Evolutionary conservation across 2,329 filamentous ascomycete species (phyloP), one percentile per base, ranked within the genome.

Genomic region (Ophiocordyceps camponoti-floridani): DNA sequence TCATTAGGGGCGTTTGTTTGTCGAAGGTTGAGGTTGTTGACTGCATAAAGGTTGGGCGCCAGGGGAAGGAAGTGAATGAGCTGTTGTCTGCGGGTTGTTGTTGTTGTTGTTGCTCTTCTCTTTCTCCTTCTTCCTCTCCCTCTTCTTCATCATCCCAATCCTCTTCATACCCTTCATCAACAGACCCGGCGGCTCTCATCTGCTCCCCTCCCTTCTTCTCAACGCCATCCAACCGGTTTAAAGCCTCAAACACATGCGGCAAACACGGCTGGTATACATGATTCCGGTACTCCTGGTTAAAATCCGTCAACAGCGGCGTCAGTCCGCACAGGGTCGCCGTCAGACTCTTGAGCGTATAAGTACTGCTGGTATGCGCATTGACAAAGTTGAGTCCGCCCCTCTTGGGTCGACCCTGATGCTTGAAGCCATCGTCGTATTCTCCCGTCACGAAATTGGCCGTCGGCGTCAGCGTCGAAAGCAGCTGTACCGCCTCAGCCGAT

Each of bases 201-300:
- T 23, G 3, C 23, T 23, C 23, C 23, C 23, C 23, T 23, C 23
- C 23, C 23, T 23, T 23, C 23, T 23, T 23, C 6, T 44, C 30
- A 1, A 47, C 47, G 14, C 53, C 51, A 3, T 43, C 28, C 3
- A 59, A 46, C 1, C 45, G 19, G 40, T 61, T 62, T 45, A 64
- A 46, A 6, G 55, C 52, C 12, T 61, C 51, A 3, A 62, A 49
- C 16, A 62, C 49, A 1, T 62, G 66, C 0, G 65, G 61, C 45
- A 68, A 47, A 40, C 66, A 69, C 0, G 66, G 66, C 42, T 69
- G 65, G 48, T 69, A 69, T 14, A 68, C 52, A 43, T 68, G 62
- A n/a, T 65, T 54, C 9, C 55, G 48, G 41, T 59, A 58, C 47
- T 68, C 66, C n/a, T 58, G 53, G 43, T 68, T 67, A 45, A 65